Percentiles rank a stretch among this genome's conserved stretches.
phyloP scores from a whole-genome alignment of 768 basidiomycete genomes.

The Psilocybe subaeruginosa region DNA sequence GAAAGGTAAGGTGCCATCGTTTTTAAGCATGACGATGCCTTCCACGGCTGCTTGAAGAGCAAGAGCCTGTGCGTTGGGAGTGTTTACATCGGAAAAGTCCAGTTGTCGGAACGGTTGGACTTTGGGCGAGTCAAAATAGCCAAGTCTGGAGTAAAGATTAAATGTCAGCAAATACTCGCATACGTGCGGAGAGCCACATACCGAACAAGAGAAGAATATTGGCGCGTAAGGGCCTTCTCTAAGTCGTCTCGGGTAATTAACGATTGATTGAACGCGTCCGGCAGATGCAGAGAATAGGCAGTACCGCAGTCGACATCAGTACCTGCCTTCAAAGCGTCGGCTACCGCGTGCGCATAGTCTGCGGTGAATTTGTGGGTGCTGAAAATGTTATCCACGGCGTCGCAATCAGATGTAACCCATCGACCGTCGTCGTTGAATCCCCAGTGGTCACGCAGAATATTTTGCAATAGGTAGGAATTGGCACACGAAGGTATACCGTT shows the following conservation, averaged over 20 bases:
- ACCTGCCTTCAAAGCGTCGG: constrained; percentile 52
- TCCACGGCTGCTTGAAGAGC: constrained; percentile 55
- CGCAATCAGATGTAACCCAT: constrained; percentile 63
- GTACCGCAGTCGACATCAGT: constrained; percentile 60
- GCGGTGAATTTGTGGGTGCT: constrained; percentile 50
- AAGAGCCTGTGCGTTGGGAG: constrained; percentile 46
- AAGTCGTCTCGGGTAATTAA: constrained; percentile 49
- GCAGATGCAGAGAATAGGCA: constrained; percentile 47
- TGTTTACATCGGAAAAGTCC: constrained; percentile 50
- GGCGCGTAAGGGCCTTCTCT: constrained; percentile 43
- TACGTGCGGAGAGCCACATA: constrained; percentile 21
- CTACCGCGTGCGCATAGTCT: constrained; percentile 48
- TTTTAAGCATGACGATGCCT: constrained; percentile 65
- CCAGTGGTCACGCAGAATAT: constrained; percentile 52
- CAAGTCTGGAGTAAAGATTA: constrained; percentile 38
- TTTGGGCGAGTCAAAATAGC: constrained; percentile 57
- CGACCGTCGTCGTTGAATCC: constrained; percentile 50
- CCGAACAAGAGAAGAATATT: constrained; percentile 59
- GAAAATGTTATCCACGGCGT: constrained; percentile 54
- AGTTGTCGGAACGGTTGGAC: constrained; percentile 55
- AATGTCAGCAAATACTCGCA: too few species aligned
- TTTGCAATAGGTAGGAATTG: constrained; percentile 53
- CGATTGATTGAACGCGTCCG: constrained; percentile 48
- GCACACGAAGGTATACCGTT: constrained; percentile 63
- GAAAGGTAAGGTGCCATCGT: constrained; percentile 62